A percentile compares a stretch with the other conserved stretches of the same genome.
Conservation (phyloP, 345 rosid genomes). For the Linum trigynum region DNA sequence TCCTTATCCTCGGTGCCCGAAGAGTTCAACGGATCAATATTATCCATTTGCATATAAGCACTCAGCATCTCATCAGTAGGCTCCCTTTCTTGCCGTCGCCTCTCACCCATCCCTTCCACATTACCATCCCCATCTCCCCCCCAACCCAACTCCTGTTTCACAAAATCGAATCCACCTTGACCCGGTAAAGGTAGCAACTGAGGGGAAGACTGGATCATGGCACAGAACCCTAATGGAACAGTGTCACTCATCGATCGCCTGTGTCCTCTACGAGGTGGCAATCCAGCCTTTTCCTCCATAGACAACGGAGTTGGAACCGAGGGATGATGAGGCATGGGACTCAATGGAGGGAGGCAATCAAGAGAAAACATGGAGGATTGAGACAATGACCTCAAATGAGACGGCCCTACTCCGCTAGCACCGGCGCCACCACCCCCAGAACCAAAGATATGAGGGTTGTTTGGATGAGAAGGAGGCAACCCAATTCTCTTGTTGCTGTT, state of each 20-base stretch:
- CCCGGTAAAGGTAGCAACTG: not conserved
- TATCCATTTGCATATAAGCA: constrained; percentile 5
- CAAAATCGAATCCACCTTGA: not conserved
- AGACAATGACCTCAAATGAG: constrained; percentile 1
- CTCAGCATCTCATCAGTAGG: not conserved
- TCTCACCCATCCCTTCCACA: not conserved
- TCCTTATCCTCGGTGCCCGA: constrained; percentile 5
- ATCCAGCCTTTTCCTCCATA: not conserved
- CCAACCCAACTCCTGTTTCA: not conserved
- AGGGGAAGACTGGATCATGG: constrained; percentile 5
- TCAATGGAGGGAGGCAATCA: constrained; percentile 2
- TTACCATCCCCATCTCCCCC: too few species aligned
- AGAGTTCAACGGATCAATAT: constrained; percentile 4
- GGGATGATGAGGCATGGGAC: not conserved
- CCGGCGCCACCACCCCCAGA: too few species aligned
- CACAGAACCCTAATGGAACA: constrained; percentile 4
- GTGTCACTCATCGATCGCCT: constrained; percentile 2
- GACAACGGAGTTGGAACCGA: not conserved
- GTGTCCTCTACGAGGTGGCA: constrained; percentile 5
- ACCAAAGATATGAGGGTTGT: not conserved
- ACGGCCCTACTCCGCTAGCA: not conserved
- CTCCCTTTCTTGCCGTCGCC: not conserved
- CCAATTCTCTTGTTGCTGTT: not conserved
- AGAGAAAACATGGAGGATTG: not conserved
- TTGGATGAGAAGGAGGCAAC: constrained; percentile 1